Base-by-base conservation (phyloP, 2,329 filamentous ascomycete genomes). In the Aspergillus oerlinghausenensis region DNA sequence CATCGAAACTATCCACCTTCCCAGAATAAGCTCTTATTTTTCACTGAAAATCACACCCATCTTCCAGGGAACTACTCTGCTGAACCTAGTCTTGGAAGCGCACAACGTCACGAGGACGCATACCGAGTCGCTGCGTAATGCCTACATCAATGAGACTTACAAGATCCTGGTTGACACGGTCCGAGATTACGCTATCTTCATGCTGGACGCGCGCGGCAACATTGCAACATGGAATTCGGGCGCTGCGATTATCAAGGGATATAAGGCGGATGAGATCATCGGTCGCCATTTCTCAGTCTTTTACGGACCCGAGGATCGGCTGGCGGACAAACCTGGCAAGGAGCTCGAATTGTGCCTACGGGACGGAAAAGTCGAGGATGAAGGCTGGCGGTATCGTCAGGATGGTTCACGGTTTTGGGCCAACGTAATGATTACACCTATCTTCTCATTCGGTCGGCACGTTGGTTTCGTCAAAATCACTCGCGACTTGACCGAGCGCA, bases 151-250 rank as follows among this genome's bases (percentile, higher is more conserved):
- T 62, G 81, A 84, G 62, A 79, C 79, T 4, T 86, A 85, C 65
- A 81, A 82, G n/a, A 82, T 86, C 42, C 73, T 88, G 32, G 76
- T 87, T 38, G 80, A 86, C 60, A 82, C 80, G 0, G 81, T 85
- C 63, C 84, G 82, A 68, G 82, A 85, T 59, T 85, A 85, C 62
- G 83, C 83, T 56, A 86, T 86, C 58, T 87, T 85, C 64, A 81
- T 85, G 72, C 75, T 86, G 28, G 82, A 85, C 52, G 76, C 80
- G 0, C 69, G 73, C 3, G 83, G 83, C n/a, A 72, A 79, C 61
- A 77, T 86, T 17, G 76, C 76, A 1, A 84, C 82, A 0, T 85
- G 83, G 83, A 85, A 85, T 60, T 72, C 75, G 0, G 83, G 82
- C 1, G 83, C 83, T 0, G 73, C 80, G 51, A 68, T 81, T 11